These are phyloP conservation scores for Heterobasidion irregulare DNA, from an alignment of 1,284 basidiomycete species.

Conservation along the genomic window DNA sequence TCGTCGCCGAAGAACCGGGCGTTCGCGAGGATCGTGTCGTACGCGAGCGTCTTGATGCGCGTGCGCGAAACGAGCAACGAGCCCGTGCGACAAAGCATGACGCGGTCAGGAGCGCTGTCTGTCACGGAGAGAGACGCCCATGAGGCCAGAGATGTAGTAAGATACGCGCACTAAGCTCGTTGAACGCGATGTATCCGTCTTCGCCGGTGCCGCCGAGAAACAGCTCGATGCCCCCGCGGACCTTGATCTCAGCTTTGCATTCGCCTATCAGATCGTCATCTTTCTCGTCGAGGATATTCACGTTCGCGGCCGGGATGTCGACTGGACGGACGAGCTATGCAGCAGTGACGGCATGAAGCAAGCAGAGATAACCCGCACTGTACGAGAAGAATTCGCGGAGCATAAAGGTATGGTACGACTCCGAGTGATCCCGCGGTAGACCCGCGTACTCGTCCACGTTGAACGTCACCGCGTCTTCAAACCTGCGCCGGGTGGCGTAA, in stretches of 20 bases:
- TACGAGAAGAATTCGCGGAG: constrained; percentile 83
- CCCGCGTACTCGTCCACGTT: constrained; percentile 94
- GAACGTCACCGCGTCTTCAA: constrained; percentile 81
- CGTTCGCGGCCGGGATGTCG: constrained; percentile 77
- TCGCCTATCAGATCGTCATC: constrained; percentile 75
- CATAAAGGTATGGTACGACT: constrained; percentile 91
- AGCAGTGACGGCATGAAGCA: neutral
- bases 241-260: constrained; percentile 73
- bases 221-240: constrained; percentile 79
- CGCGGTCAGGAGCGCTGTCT: too few relatives aligned
- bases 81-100: constrained; percentile 28
- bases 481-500: constrained; percentile 33
- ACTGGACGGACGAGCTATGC: constrained; percentile 33
- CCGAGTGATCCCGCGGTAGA: constrained; percentile 72
- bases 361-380: constrained; percentile 32
- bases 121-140: too few relatives aligned
- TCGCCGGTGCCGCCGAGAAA: constrained; percentile 91
- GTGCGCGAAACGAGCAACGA: constrained; percentile 81
- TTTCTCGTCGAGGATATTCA: constrained; percentile 81
- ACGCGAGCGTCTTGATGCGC: constrained; percentile 88
- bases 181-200: constrained; percentile 90
- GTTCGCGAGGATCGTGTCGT: constrained; percentile 89
- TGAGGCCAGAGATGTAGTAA: too few relatives aligned
- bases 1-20: constrained; percentile 88
- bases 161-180: constrained; percentile 50